phyloP scores from a whole-genome alignment of 1,284 basidiomycete species.

The Agroathelia rolfsii region DNA sequence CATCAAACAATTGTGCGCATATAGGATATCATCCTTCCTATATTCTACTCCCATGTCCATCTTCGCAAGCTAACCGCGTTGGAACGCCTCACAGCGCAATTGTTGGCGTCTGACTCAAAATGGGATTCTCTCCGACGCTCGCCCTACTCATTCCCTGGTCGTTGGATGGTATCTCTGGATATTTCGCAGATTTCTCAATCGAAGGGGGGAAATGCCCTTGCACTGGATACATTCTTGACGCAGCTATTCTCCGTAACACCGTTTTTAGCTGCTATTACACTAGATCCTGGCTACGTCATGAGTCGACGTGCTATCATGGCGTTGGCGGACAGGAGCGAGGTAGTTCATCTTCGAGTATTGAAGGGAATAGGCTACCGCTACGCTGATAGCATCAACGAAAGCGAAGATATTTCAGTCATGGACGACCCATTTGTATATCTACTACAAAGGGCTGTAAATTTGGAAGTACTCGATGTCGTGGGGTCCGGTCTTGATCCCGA shows the following conservation, averaged over 20 bases:
- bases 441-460: slow-evolving; percentile 41
- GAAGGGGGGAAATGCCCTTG: slow-evolving; percentile 36
- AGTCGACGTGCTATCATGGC: slow-evolving; percentile 50
- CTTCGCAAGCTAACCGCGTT: slow-evolving; percentile 39
- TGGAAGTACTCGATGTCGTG: slow-evolving; percentile 61
- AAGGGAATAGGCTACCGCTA: slow-evolving; percentile 51
- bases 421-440: slow-evolving; percentile 46
- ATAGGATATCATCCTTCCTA: slow-evolving; percentile 58
- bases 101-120: slow-evolving; percentile 56
- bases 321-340: slow-evolving; percentile 44
- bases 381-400: slow-evolving; percentile 18
- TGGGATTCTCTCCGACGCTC: slow-evolving; percentile 83
- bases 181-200: slow-evolving; percentile 45
- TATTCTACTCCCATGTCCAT: slow-evolving; percentile 53
- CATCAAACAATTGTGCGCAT: slow-evolving; percentile 4
- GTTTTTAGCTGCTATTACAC: slow-evolving; percentile 48
- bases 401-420: slow-evolving; percentile 20
- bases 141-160: slow-evolving; percentile 73
- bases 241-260: slow-evolving; percentile 62
- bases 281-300: slow-evolving; percentile 52
- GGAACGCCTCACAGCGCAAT: slow-evolving; percentile 42
- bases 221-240: slow-evolving; percentile 50
- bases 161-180: slow-evolving; percentile 72
- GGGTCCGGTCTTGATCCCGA: slow-evolving; percentile 51
- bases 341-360: slow-evolving; percentile 43